Conservation (phyloP, 768 basidiomycete species). For the Mycena alexandri region DNA sequence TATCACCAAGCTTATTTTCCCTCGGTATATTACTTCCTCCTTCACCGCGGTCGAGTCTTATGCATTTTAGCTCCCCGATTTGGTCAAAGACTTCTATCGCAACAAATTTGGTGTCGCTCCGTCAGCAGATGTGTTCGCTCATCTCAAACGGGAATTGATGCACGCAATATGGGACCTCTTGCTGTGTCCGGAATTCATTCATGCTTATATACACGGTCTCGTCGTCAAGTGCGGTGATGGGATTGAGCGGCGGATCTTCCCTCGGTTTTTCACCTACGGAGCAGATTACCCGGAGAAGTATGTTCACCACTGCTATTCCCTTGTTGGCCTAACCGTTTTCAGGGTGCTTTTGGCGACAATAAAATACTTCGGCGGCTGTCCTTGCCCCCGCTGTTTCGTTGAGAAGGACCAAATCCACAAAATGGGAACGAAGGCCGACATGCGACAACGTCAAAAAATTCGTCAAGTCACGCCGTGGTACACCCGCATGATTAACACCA, state of each 20-base stretch:
- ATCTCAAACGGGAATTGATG: conserved; percentile 46
- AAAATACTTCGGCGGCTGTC: conserved; percentile 32
- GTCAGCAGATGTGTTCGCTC: conserved; percentile 33
- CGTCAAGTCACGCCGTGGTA: conserved; percentile 15
- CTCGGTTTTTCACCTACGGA: conserved; percentile 45
- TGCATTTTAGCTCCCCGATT: conserved; percentile 41
- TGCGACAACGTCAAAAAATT: background rate
- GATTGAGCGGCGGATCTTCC: conserved; percentile 39
- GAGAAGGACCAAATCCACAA: conserved; percentile 31
- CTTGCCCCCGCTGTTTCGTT: conserved; percentile 42
- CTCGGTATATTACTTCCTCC: conserved; percentile 37
- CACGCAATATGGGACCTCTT: conserved; percentile 44
- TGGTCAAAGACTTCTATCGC: conserved; percentile 40
- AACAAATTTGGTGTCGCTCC: conserved; percentile 25
- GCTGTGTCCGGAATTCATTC: conserved; percentile 41
- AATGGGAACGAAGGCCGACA: conserved; percentile 38
- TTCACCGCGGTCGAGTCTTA: background rate
- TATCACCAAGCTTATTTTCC: conserved; percentile 53
- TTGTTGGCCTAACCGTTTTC: conserved; percentile 4
- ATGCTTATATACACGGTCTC: conserved; percentile 43
- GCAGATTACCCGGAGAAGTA: conserved; percentile 51
- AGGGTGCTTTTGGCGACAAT: conserved; percentile 37
- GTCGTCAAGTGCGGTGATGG: conserved; percentile 44
- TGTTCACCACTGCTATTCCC: conserved; percentile 20
- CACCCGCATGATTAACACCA: background rate